Base-by-base conservation (phyloP, 116 monocot genomes). In the Trichopus zeylanicus region DNA sequence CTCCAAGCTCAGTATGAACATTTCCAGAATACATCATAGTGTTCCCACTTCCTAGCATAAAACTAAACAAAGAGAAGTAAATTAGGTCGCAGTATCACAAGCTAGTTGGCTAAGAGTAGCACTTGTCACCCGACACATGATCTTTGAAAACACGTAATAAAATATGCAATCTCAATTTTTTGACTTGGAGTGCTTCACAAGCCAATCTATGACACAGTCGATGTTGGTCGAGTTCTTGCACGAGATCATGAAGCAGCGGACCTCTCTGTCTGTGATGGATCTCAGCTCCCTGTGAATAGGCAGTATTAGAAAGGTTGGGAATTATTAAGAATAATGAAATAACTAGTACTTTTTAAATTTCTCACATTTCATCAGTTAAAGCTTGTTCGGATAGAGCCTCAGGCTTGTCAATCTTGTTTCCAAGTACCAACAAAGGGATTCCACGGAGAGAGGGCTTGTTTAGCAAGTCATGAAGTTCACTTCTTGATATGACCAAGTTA, bases 191-290 rank as follows among this genome's bases (percentile, higher is more conserved):
- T 97, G 91, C 74, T 97, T 97, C 63, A 97, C 80, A 25, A 97
- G 91, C 97, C 97, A 97, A 64, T 91, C 87, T 27, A 97, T 87
- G 5, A 97, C 97, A 9, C 70, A 65, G 34, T 91, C 87, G 18
- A 97, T 97, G 72, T 91, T 97, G 38, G 91, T 87, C 0, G 87
- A 81, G 70, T 91, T 91, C 75, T 91, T 97, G 84, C 97, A 97
- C 33, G 97, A 97, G 56, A 87, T 87, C 91, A 85, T 91, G 78
- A 82, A 97, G 68, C 85, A 91, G 26, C 83, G 84, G 8, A 97
- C 97, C 61, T 97, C 97, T 62, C 97, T 73, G 61, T 84, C 78
- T 0, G 68, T 70, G 26, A 97, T 88, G 23, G 73, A 70, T 48
- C 75, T 78, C 30, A 97, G 66, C 7, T 70, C 80, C 97, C 97